A percentile compares a stretch with the other conserved stretches of the same genome.
phyloP scores from a whole-genome alignment of 2,329 filamentous ascomycete genomes.

The Raffaelea albimanens region DNA sequence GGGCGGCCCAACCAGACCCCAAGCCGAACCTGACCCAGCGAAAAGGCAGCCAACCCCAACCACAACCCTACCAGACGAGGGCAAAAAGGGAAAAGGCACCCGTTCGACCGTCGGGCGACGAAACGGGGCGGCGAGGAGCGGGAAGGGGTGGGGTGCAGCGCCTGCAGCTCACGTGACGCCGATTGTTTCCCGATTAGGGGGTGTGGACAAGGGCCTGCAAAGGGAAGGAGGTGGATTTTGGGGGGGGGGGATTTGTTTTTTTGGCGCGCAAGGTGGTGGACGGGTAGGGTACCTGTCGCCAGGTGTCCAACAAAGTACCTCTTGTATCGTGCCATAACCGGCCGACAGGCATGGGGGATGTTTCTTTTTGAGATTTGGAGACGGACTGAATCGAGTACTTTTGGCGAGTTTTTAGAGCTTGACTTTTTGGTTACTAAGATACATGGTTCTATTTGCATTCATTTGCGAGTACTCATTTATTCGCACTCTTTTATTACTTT shows the following conservation, averaged over 20 bases:
- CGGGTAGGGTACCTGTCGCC: neutral
- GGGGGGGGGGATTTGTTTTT: neutral
- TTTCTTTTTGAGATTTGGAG: too few relatives aligned
- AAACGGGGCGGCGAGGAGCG: constrained; percentile 11
- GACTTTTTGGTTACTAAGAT: too few relatives aligned
- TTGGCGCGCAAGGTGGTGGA: neutral
- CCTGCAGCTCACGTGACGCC: constrained; percentile 9
- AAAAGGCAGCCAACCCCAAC: too few relatives aligned
- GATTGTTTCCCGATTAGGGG: constrained; percentile 1
- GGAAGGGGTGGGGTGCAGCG: constrained; percentile 12
- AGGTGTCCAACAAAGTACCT: neutral
- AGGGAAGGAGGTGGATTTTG: neutral
- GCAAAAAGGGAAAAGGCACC: constrained; percentile 13
- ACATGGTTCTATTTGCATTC: too few relatives aligned
- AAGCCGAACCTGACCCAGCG: too few relatives aligned
- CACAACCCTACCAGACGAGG: constrained; percentile 4
- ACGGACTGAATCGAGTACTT: too few relatives aligned
- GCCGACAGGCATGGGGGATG: too few relatives aligned
- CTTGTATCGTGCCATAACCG: neutral
- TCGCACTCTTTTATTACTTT: too few relatives aligned
- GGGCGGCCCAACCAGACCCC: too few relatives aligned
- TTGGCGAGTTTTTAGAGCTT: too few relatives aligned
- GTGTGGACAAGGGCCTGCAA: neutral
- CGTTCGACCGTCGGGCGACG: constrained; percentile 9
- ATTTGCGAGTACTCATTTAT: too few relatives aligned